Evolutionary conservation across 1,139 yeast genomes (phyloP), one percentile per base, ranked within the genome.

Genomic region (Ashbya aceris): DNA sequence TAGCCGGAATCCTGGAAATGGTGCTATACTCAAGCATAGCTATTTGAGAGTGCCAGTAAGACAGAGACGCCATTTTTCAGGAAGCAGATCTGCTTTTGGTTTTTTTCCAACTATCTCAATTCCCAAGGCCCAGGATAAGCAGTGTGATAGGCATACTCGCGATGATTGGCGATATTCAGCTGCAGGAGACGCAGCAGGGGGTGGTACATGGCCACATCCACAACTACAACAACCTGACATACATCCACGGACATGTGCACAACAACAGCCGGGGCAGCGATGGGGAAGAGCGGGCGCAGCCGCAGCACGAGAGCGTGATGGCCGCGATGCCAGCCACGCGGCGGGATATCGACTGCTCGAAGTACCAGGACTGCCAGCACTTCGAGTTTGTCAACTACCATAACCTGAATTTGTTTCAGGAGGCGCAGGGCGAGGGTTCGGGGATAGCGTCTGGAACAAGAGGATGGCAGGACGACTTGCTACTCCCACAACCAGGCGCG

Each of bases 201-300:
- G 69, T 74, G 38, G 79, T 78, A 12, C 84, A 79, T 60, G 84
- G 84, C 1, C 84, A 79, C 53, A 77, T 79, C 29, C 84, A 79
- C 58, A 76, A 73, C 52, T 81, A 76, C 54, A 68, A 71, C 47
- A 76, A 76, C 52, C 76, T 78, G 53, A 76, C 83, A 7, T 80
- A 77, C 50, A 77, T 78, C 17, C 85, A 79, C 54, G 85, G 84
- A 2, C 84, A 79, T 55, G 74, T 78, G 31, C 85, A 79, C 52
- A 75, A 54, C 10, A 42, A 35, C 12, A 41, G 41, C 12, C 27
- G 26, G 11, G 39, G 33, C 29, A 10, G 10, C 20, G 12, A 32
- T 10, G 12, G 32, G 13, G 27, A 28, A 36, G 34, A 27, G n/a
- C 14, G 14, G 8, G 30, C 10, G 13, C 23, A 12, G 13, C 6